Evolutionary conservation across 257 asterid genomes (phyloP), one percentile per base, ranked within the genome.

Genomic region (Capsicum rhomboideum): DNA sequence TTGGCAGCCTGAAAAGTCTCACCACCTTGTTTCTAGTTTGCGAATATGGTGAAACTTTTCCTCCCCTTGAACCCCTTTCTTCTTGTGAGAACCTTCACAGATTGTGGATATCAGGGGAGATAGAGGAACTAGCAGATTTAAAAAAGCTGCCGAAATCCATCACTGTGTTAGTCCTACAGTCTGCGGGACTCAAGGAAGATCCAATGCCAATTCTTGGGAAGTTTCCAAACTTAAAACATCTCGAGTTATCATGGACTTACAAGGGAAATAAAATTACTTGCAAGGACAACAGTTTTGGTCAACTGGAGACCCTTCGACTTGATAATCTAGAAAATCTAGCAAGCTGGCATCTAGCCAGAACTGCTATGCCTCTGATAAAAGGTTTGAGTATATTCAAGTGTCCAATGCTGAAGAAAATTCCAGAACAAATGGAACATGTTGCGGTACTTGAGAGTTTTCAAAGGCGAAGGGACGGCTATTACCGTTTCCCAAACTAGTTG

Each of bases 191-290:
- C 16, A 5, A 54, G 40, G 83, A 80, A 56, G 83, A 80, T n/a
- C 72, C 83, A 20, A 79, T 79, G 83, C 83, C 83, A 21, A 79
- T 63, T n/a, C 52, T 79, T 10, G 83, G 67, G 0, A 79, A 55
- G 7, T 29, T 79, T 58, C 52, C 67, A 40, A 79, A 79, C 69
- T 79, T 79, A n/a, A 79, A 12, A 54, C 21, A 14, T 79, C 82
- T 79, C 6, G 68, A 52, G 18, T 53, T 79, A 50, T 20, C 44
- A 23, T 6, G 42, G n/a, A 59, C 59, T 40, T 80, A 80, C 56
- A 6, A 37, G 0, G 84, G 84, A 26, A 80, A 59, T 55, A 11
- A 80, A 13, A 40, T 80, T 42, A 37, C 21, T 31, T 80, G 83
- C 3, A 8, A 49, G 4, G 23, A 16, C 55, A 59, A 80, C 71